A percentile compares a stretch with the other conserved stretches of the same genome.
phyloP scores from a whole-genome alignment of 352 stramenopile genomes.

The Pythium periplocum region DNA sequence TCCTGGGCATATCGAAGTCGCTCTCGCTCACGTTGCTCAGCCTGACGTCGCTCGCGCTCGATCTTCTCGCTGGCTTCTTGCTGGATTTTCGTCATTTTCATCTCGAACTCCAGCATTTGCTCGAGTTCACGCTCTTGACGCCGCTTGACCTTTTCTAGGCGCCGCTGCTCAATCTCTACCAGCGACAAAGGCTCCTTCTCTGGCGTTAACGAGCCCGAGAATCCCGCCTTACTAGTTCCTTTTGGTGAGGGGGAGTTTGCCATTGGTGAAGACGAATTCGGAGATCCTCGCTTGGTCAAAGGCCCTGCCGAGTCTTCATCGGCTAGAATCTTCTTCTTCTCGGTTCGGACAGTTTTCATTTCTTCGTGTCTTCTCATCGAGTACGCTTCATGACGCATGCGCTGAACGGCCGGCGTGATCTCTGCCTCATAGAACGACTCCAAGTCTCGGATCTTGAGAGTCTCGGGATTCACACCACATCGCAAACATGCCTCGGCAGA shows the following conservation, averaged over 20 bases:
- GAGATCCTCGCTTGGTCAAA: not conserved
- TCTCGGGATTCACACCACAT: slow-evolving; percentile 90
- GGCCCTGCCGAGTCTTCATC: slow-evolving; percentile 25
- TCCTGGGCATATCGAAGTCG: slow-evolving; percentile 57
- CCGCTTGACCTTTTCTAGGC: slow-evolving; percentile 70
- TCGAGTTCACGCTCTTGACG: slow-evolving; percentile 80
- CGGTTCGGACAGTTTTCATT: slow-evolving; percentile 80
- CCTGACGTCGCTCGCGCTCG: slow-evolving; percentile 54
- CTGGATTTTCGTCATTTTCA: slow-evolving; percentile 86
- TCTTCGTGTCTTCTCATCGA: slow-evolving; percentile 88
- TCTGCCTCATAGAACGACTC: slow-evolving; percentile 88
- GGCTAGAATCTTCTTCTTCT: slow-evolving; percentile 73
- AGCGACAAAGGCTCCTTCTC: slow-evolving; percentile 30
- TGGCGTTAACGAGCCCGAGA: slow-evolving; percentile 5
- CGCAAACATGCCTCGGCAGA: slow-evolving; percentile 88
- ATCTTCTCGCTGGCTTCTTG: slow-evolving; percentile 64
- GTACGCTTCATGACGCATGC: slow-evolving; percentile 91
- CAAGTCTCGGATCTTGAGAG: slow-evolving; percentile 88
- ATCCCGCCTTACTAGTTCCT: slow-evolving; percentile 1
- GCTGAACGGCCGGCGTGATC: slow-evolving; percentile 79
- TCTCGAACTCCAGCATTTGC: slow-evolving; percentile 91
- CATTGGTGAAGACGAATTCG: not conserved
- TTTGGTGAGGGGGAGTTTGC: slow-evolving; percentile 6
- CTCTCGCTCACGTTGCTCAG: slow-evolving; percentile 68
- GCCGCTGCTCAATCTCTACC: slow-evolving; percentile 58